phyloP scores from a whole-genome alignment of 2,329 filamentous ascomycete species.

The Neonectria neomacrospora region DNA sequence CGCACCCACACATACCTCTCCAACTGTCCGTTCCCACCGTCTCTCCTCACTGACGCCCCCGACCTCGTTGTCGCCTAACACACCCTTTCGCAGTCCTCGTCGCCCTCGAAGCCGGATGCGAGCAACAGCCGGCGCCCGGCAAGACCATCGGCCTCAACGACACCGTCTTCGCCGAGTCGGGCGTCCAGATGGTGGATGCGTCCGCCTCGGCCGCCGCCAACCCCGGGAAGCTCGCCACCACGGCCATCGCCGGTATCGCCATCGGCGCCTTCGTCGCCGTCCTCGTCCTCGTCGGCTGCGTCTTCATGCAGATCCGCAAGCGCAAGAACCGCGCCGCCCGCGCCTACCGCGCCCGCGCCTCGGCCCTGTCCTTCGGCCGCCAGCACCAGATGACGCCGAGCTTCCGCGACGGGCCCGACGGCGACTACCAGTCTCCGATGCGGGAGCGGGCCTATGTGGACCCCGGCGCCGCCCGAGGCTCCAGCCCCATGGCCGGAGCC shows the following conservation, averaged over 20 bases:
- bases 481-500: slow-evolving; percentile 21
- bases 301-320: slow-evolving; percentile 59
- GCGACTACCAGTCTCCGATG: slow-evolving; percentile 16
- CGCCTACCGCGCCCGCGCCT: slow-evolving; percentile 40
- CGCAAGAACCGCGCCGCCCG: slow-evolving; percentile 49
- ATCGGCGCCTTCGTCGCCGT: slow-evolving; percentile 53
- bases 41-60: background rate
- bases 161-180: slow-evolving; percentile 56
- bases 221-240: slow-evolving; percentile 46
- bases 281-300: slow-evolving; percentile 51
- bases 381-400: slow-evolving; percentile 51
- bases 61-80: slow-evolving; percentile 14
- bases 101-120: slow-evolving; percentile 63
- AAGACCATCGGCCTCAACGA: slow-evolving; percentile 54
- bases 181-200: slow-evolving; percentile 50
- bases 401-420: slow-evolving; percentile 31
- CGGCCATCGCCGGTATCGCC: slow-evolving; percentile 58
- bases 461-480: slow-evolving; percentile 26
- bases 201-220: slow-evolving; percentile 28
- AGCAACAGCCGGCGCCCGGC: slow-evolving; percentile 56
- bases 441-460: slow-evolving; percentile 36
- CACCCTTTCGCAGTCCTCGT: slow-evolving; percentile 55
- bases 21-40: slow-evolving; percentile 57
- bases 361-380: slow-evolving; percentile 63
- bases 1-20: slow-evolving; percentile 57